Base-by-base conservation (phyloP, 495 filamentous ascomycete genomes). In the Penicillium subrubescens region DNA sequence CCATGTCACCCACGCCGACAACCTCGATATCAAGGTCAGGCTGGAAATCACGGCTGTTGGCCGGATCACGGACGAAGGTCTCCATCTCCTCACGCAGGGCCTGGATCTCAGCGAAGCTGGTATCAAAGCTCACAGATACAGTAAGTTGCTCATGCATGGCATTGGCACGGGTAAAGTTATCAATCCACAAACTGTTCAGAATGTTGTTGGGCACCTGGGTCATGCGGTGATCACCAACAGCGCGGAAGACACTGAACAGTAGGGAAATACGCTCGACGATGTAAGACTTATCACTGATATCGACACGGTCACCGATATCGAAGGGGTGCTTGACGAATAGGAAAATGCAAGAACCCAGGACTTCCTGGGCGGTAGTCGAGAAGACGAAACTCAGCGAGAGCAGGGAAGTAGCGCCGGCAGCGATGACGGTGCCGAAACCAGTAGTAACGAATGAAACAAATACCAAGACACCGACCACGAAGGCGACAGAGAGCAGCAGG, bases 311-410 rank as follows among this genome's bases (percentile, higher is more conserved):
- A 44, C 95, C 92, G 27, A 97, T 92, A 73, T 99, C 95, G 74
- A 85, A 92, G 1, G 89, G 93, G 69, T 97, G 95, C 78, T 99
- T 99, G 83, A 97, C 92, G 72, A 99, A 98, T 7, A 99, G 82
- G 81, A 99, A 99, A 75, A 99, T 96, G 80, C 94, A 97, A 19
- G 92, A 96, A 52, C 93, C 94, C 14, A 98, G 84, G 58, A 99
- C 88, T 77, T 99, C 95, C 76, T 98, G 94, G 0, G 90, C 88
- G 5, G 93, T 98, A 64, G 88, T 87, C 19, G 93, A 87, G 73
- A 99, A 98, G 62, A 97, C 89, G 78, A 98, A 99, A 56, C 93
- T 97, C 52, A 97, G 78, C 5, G 94, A 97, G 8, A 99, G 88
- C 52, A 99, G 82, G 2, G 94, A 88, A n/a, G 94, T 97, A 58